Evolutionary conservation across 1,139 yeast genomes (phyloP), one percentile per base, ranked within the genome.

Genomic region (Kurtzmaniella natalensis): DNA sequence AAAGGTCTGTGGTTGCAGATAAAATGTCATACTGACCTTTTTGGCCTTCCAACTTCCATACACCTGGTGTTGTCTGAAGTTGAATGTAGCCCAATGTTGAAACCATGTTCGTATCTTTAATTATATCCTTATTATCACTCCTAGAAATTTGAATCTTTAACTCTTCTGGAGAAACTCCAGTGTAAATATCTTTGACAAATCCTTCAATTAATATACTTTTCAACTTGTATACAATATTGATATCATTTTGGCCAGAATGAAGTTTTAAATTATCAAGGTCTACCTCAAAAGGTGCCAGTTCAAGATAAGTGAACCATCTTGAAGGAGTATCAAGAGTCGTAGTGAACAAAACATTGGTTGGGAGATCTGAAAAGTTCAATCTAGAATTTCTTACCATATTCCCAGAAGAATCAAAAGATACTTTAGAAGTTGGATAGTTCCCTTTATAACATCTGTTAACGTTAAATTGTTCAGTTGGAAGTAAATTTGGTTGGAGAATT

Each of bases 1-100:
- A 64, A 22, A 50, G 52, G 30, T 58, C 57, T 5, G 42, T 39
- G 2, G 57, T 45, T 1, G 67, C 64, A 2, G 72, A 62, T 16
- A 67, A 51, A 18, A 83, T 48, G 0, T 64, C 49, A 7, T 70
- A 46, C 3, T 64, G 39, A 14, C 38, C 28, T 23, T 41, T 63
- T 11, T 55, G 51, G 0, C 76, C 73, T 1, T 57, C 51, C 5
- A 48, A 43, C 39, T 70, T 68, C 81, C 85, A 83, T 2, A 66
- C 36, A 0, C 95, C 95, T 1, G 92, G 92, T 31, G 61, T 64
- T 0, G 81, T 78, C 41, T 74, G 75, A 31, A 87, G 59, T 54
- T 87, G 95, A 40, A 82, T 68, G 55, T 87, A 87, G 0, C 95
- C 95, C 35, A 78, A 57, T 35, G 79, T 76, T 0, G 83, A 71